These are phyloP conservation scores for Crithidia bombi DNA, from an alignment of 208 protist species.

Conservation along the genomic window DNA sequence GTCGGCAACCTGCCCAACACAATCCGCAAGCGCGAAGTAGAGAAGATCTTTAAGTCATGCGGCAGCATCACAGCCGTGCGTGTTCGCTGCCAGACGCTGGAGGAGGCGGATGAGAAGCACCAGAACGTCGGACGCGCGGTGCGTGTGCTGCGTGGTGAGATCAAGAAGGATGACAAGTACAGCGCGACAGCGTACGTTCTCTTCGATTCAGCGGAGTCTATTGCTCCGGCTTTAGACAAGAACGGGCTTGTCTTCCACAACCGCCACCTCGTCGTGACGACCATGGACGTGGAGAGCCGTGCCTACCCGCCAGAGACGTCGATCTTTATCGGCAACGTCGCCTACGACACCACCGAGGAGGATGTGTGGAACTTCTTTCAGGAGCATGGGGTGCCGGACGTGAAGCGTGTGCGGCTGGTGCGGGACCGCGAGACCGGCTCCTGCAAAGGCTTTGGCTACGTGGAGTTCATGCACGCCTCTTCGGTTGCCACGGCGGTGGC, in stretches of 20 bases:
- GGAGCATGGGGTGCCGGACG: slow-evolving; percentile 76
- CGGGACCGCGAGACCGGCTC: slow-evolving; percentile 77
- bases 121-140: slow-evolving; percentile 78
- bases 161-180: slow-evolving; percentile 84
- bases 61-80: slow-evolving; percentile 80
- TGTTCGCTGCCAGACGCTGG: slow-evolving; percentile 79
- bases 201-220: slow-evolving; percentile 47
- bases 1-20: slow-evolving; percentile 91
- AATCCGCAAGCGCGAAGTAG: slow-evolving; percentile 64
- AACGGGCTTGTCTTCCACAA: slow-evolving; percentile 78
- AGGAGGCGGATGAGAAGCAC: slow-evolving; percentile 38
- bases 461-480: slow-evolving; percentile 69
- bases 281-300: slow-evolving; percentile 58
- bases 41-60: slow-evolving; percentile 83
- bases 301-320: slow-evolving; percentile 87
- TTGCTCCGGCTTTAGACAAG: slow-evolving; percentile 49
- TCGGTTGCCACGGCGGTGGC: slow-evolving; percentile 74
- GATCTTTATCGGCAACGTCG: slow-evolving; percentile 89
- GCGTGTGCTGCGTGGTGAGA: slow-evolving; percentile 82
- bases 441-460: slow-evolving; percentile 93
- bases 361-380: slow-evolving; percentile 87
- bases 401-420: slow-evolving; percentile 85
- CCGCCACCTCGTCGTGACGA: slow-evolving; percentile 86
- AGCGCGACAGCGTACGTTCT: slow-evolving; percentile 87
- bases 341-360: slow-evolving; percentile 85